Evolutionary conservation across 805 yeast genomes (phyloP), one percentile per base, ranked within the genome.

Genomic region (Wickerhamomyces xylosicus): DNA sequence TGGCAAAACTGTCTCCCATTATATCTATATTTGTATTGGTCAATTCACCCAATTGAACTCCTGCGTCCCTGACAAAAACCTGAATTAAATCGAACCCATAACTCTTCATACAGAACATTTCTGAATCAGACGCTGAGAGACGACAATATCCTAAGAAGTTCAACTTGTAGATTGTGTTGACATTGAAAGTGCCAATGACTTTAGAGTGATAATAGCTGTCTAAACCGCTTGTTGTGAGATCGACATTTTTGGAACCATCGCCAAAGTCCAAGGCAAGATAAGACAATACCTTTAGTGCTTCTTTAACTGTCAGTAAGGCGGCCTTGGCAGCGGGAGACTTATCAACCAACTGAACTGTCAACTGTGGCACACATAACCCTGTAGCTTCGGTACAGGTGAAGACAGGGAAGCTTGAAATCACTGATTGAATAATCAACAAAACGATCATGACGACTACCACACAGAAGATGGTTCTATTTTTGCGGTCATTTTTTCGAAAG

Each of bases 71-170:
- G 10, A 73, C 59, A 14, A 73, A 53, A 13, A 68, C 67, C 7
- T 72, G 58, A 8, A 69, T 54, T 14, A 73, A 47, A 49, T 75
- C 78, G 40, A 72, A 51, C 1, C 76, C 77, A 37, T 56, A 50
- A 37, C 66, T 61, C 9, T 47, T 49, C 44, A 59, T 50, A 44
- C 77, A 64, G 47, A 44, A 52, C 6, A 35, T 31, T 1, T 38
- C 41, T 3, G 38, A 38, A 28, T 41, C 41, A 14, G 50, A 41
- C 14, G 43, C 41, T 28, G 62, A 63, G 4, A 51, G 38, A 22
- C 73, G 66, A 50, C 79, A 72, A 53, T 66, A 75, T 1, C 79
- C 77, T 36, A 63, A 52, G 37, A 62, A 62, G 49, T 65, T 71
- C 45, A 74, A 59, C 31, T 61, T 59, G 49, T 60, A 74, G 4